Evolutionary conservation across 306 rosid genomes (phyloP), one percentile per base, ranked within the genome.

Genomic region (Malus domestica): DNA sequence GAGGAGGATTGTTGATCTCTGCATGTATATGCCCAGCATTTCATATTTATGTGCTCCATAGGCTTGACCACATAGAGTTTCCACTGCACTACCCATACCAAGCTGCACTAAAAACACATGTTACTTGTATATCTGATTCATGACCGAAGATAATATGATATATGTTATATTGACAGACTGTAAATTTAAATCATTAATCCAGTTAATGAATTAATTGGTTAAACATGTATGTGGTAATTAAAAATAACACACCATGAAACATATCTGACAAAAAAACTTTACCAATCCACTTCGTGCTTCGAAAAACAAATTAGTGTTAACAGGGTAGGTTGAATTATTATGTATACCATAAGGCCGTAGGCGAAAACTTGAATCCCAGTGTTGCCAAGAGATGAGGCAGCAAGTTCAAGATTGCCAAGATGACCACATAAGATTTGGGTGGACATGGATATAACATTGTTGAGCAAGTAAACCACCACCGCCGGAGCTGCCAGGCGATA

Each of bases 41-140:
- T 83, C 85, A 27, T 42, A 80, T 64, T 62, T 86, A 35, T 70
- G 80, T 12, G 90, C 92, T 8, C 92, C 92, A 46, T 78, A 88
- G 11, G 92, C 92, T 76, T 88, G 92, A 1, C 92, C 92, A n/a
- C 92, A 88, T 2, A 88, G 83, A 5, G 92, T 88, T 65, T 88
- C 92, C 46, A 86, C 90, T 0, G 90, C 92, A 40, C 92, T 88
- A 27, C 90, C 92, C 92, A 86, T 88, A 15, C 92, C 92, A 25
- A 88, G 82, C 92, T 85, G 73, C 30, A 62, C 35, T 2, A 46
- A 33, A 20, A 33, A 71, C 63, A 58, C 9, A 38, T 38, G 42
- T 38, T 38, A 58, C 10, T 9, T 58, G 22, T n/a, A 20, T 54
- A 19, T 54, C 12, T 8, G 3, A 40, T 40, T 58, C 63, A 4